These are phyloP conservation scores for Salix viminalis DNA, from an alignment of 345 rosid genomes.

Conservation along the genomic window DNA sequence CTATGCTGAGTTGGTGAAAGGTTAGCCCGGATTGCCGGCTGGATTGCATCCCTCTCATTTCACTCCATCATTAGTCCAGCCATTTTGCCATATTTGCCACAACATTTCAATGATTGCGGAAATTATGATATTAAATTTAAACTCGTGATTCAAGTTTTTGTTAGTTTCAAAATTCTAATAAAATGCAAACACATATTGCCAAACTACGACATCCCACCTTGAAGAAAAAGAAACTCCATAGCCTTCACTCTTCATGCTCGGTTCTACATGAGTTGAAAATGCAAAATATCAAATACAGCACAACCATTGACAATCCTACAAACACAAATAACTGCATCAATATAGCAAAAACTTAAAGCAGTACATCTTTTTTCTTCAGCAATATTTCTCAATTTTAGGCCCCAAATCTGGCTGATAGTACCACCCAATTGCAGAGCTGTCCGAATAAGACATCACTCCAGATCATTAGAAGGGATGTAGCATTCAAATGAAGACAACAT, in stretches of 20 bases:
- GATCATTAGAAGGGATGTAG: slow-evolving; percentile 50
- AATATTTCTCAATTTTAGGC: not conserved
- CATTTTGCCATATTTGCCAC: not conserved
- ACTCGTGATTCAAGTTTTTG: not conserved
- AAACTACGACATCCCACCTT: not conserved
- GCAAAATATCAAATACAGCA: not conserved
- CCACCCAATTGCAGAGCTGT: slow-evolving; percentile 10
- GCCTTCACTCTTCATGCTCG: not conserved
- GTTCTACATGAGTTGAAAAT: not conserved
- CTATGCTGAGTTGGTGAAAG: slow-evolving; percentile 10
- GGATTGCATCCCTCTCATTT: slow-evolving; percentile 4
- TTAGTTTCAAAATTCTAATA: not conserved
- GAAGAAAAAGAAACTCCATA: not conserved
- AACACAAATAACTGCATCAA: not conserved
- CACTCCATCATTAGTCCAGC: not conserved
- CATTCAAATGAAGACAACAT: slow-evolving; percentile 43
- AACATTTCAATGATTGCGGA: not conserved
- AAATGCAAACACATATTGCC: not conserved
- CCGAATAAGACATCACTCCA: not conserved
- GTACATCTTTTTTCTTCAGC: not conserved
- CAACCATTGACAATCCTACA: not conserved
- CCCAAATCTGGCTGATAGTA: not conserved
- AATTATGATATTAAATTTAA: not conserved
- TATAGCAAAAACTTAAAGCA: not conserved
- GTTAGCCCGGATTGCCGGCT: slow-evolving; percentile 1